A percentile compares a stretch with the other conserved stretches of the same genome.
Conservation (phyloP, 2,329 filamentous ascomycete genomes). For the Colletotrichum sojae region DNA sequence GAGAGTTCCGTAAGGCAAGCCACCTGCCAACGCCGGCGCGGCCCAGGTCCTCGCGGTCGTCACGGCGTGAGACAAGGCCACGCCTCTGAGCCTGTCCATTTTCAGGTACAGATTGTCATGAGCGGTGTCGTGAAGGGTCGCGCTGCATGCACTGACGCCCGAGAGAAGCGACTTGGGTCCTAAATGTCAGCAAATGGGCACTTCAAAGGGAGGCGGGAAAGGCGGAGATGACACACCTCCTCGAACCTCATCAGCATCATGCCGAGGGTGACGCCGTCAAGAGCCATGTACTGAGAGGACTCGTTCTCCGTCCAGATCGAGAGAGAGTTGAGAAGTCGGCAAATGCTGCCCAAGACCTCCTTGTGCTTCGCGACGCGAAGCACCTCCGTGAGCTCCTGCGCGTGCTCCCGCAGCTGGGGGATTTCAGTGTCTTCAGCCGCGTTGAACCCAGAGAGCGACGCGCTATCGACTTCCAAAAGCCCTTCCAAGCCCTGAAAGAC, state of each 20-base stretch:
- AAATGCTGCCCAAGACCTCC: constrained; percentile 8
- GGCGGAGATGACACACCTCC: neutral
- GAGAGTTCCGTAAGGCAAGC: neutral
- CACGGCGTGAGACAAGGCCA: no score
- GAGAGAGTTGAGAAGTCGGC: constrained; percentile 11
- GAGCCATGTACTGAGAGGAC: neutral
- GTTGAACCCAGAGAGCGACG: constrained; percentile 66
- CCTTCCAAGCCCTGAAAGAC: constrained; percentile 75
- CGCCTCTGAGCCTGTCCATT: neutral
- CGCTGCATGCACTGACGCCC: no score
- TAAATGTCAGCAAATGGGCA: neutral
- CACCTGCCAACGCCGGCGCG: neutral
- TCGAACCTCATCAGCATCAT: neutral
- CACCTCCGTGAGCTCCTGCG: constrained; percentile 19
- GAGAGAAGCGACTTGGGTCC: no score
- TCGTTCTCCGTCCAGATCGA: constrained; percentile 19
- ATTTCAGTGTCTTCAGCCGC: constrained; percentile 70
- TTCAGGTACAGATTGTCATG: no score
- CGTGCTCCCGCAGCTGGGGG: constrained; percentile 70
- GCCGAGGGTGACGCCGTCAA: neutral
- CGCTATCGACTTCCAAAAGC: constrained; percentile 24
- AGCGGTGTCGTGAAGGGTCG: no score
- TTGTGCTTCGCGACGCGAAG: constrained; percentile 16
- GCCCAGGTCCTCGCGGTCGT: no score
- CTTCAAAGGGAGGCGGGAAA: no score